Conservation (phyloP, 768 basidiomycete genomes). For the Lactarius indigo region DNA sequence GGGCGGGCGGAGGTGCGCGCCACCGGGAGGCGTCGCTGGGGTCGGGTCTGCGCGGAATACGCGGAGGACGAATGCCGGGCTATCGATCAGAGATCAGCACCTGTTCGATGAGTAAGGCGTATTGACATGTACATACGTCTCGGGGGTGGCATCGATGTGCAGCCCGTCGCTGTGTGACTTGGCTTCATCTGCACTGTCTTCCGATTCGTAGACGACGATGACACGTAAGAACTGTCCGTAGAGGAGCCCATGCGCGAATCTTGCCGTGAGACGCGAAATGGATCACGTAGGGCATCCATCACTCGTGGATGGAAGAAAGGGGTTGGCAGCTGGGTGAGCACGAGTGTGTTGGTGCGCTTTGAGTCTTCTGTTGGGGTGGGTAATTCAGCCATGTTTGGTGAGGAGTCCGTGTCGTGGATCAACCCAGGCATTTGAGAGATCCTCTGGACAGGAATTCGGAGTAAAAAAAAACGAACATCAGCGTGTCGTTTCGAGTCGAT, state of each 20-base stretch:
- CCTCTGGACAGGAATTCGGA: neutral
- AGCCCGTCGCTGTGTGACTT: conserved; percentile 65
- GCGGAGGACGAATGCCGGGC: conserved; percentile 50
- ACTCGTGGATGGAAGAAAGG: conserved; percentile 73
- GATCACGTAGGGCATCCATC: conserved; percentile 56
- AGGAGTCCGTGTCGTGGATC: conserved; percentile 9
- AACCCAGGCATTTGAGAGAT: conserved; percentile 14
- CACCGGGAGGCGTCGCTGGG: conserved; percentile 36
- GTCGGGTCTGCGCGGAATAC: conserved; percentile 75
- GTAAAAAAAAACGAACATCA: neutral
- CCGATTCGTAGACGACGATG: conserved; percentile 70
- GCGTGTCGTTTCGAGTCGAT: neutral
- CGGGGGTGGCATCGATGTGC: conserved; percentile 50
- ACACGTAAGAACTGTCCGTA: conserved; percentile 79
- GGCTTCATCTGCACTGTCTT: conserved; percentile 62
- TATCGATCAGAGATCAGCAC: conserved; percentile 28
- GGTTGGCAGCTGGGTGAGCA: conserved; percentile 73
- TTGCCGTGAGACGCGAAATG: conserved; percentile 78
- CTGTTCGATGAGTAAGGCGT: neutral
- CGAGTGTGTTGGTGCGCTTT: conserved; percentile 74
- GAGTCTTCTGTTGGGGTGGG: conserved; percentile 20
- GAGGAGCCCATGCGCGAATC: conserved; percentile 88
- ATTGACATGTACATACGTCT: conserved; percentile 39
- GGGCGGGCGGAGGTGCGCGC: conserved; percentile 61
- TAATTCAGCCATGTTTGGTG: conserved; percentile 6